These are phyloP conservation scores for Allomyces macrogynus DNA, from an alignment of 192 early-diverging fungal species.

Conservation along the genomic window DNA sequence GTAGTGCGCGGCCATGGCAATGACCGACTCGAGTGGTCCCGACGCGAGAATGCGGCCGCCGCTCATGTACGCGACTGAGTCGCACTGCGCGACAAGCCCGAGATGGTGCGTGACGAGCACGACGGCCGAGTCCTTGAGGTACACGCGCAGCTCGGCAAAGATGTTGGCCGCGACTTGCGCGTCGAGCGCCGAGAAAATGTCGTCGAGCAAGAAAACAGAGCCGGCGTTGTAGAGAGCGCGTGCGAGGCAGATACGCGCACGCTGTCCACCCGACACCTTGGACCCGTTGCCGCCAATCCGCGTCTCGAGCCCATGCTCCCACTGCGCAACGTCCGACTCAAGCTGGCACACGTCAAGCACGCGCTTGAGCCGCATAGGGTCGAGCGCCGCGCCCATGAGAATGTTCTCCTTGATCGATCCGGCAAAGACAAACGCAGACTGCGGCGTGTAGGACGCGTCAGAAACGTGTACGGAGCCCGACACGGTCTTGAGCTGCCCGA, in stretches of 20 bases:
- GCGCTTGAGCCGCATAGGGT: neutral
- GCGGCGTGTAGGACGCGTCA: neutral
- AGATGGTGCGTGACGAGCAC: neutral
- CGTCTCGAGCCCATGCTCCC: neutral
- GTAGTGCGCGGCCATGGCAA: neutral
- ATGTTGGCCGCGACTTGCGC: neutral
- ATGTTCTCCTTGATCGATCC: neutral
- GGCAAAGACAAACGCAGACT: neutral
- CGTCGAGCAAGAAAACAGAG: neutral
- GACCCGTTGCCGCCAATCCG: neutral
- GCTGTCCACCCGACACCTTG: neutral
- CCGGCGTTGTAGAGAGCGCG: neutral
- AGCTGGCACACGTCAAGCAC: neutral
- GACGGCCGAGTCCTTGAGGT: neutral
- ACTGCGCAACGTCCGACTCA: neutral
- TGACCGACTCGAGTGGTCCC: neutral
- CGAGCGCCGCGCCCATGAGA: neutral
- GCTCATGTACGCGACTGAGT: neutral
- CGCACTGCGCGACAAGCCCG: neutral
- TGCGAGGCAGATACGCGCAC: neutral
- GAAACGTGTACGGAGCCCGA: too few species aligned
- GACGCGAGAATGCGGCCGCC: neutral
- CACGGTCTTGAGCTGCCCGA: slow-evolving; percentile 9
- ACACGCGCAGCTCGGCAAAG: neutral
- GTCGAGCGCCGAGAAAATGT: neutral